Evolutionary conservation across 345 rosid genomes (phyloP), one percentile per base, ranked within the genome.

Genomic region (Euphorbia tirucalli): DNA sequence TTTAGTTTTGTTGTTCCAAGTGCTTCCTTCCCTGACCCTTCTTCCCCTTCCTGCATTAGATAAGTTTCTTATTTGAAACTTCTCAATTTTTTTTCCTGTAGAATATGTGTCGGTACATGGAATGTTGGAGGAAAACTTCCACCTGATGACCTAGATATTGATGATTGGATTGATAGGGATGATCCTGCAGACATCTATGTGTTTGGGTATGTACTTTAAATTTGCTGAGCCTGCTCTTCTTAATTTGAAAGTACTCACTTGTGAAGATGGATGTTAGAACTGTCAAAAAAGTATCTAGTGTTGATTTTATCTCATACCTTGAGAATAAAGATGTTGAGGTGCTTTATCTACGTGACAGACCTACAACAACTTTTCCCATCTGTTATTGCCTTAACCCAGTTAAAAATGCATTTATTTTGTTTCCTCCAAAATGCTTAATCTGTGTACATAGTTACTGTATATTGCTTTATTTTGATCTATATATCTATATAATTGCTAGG

Each of bases 111-210:
- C 73, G 92, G 92, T 62, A 94, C 98, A 22, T 94, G 98, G 98
- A 94, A 94, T 79, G 98, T 89, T 59, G 98, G 89, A 76, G 97
- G 96, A 67, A 85, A 75, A 74, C 76, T 88, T 71, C 98, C 98
- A 58, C 86, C 93, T 0, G 90, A 89, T 71, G 96, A 90, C 78
- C 89, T 92, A 21, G 96, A 84, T 79, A 87, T 94, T 50, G 97
- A 94, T 78, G 95, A 89, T 22, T 94, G 96, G 98, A 85, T 94
- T 41, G 86, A 82, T 69, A 78, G 75, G 31, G 77, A 82, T 71
- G 89, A 92, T 11, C 95, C 97, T 60, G 96, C 98, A 64, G 98
- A 94, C 78, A 83, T 94, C 66, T 93, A 87, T 78, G 88, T 92
- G 72, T 74, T 92, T 21, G 97, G 97, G 97, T 90, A 81, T 57